Percentiles rank a stretch among this genome's conserved stretches.
phyloP scores from a whole-genome alignment of 257 asterid genomes.

The Anisodus tanguticus region DNA sequence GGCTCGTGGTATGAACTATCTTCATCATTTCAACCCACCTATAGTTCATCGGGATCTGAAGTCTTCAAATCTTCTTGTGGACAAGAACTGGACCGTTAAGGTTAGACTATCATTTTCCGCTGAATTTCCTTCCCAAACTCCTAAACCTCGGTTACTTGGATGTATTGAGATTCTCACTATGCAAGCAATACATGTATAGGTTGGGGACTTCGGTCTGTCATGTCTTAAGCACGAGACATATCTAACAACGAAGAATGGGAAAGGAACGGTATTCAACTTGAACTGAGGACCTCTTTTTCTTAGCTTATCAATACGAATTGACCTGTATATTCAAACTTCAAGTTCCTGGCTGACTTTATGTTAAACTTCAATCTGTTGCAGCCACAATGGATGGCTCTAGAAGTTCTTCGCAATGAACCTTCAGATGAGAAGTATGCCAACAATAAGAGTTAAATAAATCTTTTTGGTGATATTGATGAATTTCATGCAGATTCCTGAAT shows the following conservation, averaged over 20 bases:
- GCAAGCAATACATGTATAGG: constrained; percentile 50
- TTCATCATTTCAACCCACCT: constrained; percentile 86
- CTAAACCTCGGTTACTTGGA: constrained; percentile 21
- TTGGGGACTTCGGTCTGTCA: constrained; percentile 97
- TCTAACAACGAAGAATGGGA: constrained; percentile 81
- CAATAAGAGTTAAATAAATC: neutral
- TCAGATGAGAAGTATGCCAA: constrained; percentile 82
- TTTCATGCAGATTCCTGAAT: constrained; percentile 6
- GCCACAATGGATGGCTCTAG: constrained; percentile 99
- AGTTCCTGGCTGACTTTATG: constrained; percentile 16
- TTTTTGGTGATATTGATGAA: constrained; percentile 2
- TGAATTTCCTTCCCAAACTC: neutral
- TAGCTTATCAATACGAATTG: constrained; percentile 26
- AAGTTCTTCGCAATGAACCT: constrained; percentile 93
- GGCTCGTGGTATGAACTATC: constrained; percentile 98
- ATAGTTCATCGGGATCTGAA: constrained; percentile 94
- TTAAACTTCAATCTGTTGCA: constrained; percentile 42
- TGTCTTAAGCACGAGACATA: constrained; percentile 87
- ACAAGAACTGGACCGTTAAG: constrained; percentile 97
- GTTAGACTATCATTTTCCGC: constrained; percentile 39
- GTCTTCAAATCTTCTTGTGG: constrained; percentile 97
- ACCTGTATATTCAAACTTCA: constrained; percentile 14
- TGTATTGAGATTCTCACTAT: constrained; percentile 19
- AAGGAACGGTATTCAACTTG: constrained; percentile 79
- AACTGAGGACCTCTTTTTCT: constrained; percentile 28